These are phyloP conservation scores for Mortierella sp. DNA, from an alignment of 371 early-diverging fungal genomes.

Conservation along the genomic window DNA sequence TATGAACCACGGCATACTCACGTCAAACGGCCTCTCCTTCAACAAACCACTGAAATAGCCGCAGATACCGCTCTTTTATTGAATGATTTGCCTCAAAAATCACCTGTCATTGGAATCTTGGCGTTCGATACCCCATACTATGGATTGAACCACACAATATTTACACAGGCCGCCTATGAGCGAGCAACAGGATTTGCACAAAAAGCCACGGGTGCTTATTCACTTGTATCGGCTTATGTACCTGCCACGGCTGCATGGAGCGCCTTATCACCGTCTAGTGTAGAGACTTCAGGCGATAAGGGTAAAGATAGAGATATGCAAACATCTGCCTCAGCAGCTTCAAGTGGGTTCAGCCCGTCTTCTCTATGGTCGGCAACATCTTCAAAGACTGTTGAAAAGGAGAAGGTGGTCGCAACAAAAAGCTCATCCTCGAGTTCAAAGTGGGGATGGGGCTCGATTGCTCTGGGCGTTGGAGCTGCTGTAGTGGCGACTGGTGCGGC, in stretches of 20 bases:
- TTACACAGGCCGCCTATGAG: slow-evolving; percentile 55
- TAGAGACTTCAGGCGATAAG: slow-evolving; percentile 11
- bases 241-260: slow-evolving; percentile 57
- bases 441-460: slow-evolving; percentile 65
- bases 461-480: slow-evolving; percentile 61
- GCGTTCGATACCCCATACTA: slow-evolving; percentile 76
- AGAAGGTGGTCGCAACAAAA: slow-evolving; percentile 10
- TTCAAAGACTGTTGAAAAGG: slow-evolving; percentile 11
- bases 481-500: slow-evolving; percentile 67
- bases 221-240: slow-evolving; percentile 50
- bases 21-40: neutral
- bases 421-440: slow-evolving; percentile 13
- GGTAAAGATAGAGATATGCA: slow-evolving; percentile 2
- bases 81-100: slow-evolving; percentile 19
- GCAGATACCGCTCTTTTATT: slow-evolving; percentile 68
- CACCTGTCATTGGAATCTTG: slow-evolving; percentile 66
- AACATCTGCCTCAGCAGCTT: slow-evolving; percentile 2
- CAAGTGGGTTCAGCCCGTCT: slow-evolving; percentile 14
- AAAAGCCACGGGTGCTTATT: slow-evolving; percentile 41
- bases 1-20: neutral
- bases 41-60: slow-evolving; percentile 48
- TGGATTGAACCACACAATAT: slow-evolving; percentile 61
- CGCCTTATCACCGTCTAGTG: slow-evolving; percentile 13
- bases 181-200: slow-evolving; percentile 43
- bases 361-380: slow-evolving; percentile 30